Evolutionary conservation across 176 grass and related monocot species (phyloP), one percentile per base, ranked within the genome.

Genomic region (Zizania latifolia): DNA sequence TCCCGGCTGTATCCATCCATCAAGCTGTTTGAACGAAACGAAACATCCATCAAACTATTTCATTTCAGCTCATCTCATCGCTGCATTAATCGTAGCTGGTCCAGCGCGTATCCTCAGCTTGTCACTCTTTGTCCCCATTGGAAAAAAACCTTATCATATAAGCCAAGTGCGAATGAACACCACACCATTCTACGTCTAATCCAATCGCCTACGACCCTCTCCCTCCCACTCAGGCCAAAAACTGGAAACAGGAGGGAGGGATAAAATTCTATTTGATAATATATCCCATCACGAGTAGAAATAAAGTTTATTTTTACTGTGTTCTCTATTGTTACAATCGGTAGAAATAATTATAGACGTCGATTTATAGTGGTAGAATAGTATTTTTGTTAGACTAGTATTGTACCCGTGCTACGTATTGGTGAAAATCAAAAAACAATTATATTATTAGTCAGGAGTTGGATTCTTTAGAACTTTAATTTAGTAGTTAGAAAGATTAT

Each of bases 81-180:
- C 26, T 35, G 36, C 50, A 61, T 19, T 28, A 41, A 44, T n/a
- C 10, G 13, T 31, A 32, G 44, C 34, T 65, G 27, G 59, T 66
- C 60, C 32, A 23, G 23, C 15, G 8, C 34, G 53, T 62, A n/a
- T 23, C 16, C 65, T 60, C 16, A 51, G 68, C 40, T 63, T 63
- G 58, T 72, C 59, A 35, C 45, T 41, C 46, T 53, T 31, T 44
- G 12, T 11, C 68, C 68, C 41, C 36, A 31, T 58, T 2, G 11
- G 17, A 72, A 64, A 81, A 64, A 72, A 39, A 81, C 64, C 68
- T 48, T 48, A 30, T 14, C 32, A 17, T 57, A 56, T 3, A 40
- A 62, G 39, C 15, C 58, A 72, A 62, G 38, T 71, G 38, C 57
- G 55, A 51, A 53, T 2, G 68, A 35, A 63, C 30, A 54, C 43